These are phyloP conservation scores for Sphaceloma murrayae DNA, from an alignment of 2,329 filamentous ascomycete genomes.

Conservation along the genomic window DNA sequence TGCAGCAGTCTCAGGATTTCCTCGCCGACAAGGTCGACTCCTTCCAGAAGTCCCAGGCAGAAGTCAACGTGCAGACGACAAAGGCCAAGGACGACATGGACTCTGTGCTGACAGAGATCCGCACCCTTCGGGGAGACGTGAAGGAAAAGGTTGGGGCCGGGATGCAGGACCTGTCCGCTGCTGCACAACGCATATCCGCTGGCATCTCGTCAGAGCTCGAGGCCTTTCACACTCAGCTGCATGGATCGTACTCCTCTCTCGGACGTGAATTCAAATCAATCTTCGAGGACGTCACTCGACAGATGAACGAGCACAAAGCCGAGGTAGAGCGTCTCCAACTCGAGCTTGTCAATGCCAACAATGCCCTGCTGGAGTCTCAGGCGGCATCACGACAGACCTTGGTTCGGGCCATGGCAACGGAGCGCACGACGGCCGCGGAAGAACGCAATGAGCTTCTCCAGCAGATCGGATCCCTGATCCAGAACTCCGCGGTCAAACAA, in stretches of 20 bases:
- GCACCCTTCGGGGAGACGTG: conserved; percentile 76
- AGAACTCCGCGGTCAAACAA: conserved; percentile 62
- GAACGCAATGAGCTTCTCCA: conserved; percentile 65
- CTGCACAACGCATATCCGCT: conserved; percentile 78
- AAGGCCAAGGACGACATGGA: conserved; percentile 79
- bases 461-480: conserved; percentile 71
- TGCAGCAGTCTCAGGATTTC: conserved; percentile 60
- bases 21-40: conserved; percentile 58
- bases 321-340: conserved; percentile 65
- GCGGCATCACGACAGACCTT: conserved; percentile 56
- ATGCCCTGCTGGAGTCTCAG: conserved; percentile 59
- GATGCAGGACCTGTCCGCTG: conserved; percentile 68
- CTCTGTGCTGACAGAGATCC: conserved; percentile 82
- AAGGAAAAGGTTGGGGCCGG: conserved; percentile 79
- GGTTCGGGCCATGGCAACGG: conserved; percentile 62
- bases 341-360: conserved; percentile 62
- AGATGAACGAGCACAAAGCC: conserved; percentile 64
- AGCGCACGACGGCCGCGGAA: conserved; percentile 59
- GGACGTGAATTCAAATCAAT: conserved; percentile 77
- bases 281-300: conserved; percentile 70
- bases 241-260: conserved; percentile 71
- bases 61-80: conserved; percentile 58
- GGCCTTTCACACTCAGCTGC: conserved; percentile 75
- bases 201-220: conserved; percentile 80
- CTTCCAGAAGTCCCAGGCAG: conserved; percentile 58